phyloP scores from a whole-genome alignment of 148 eudicot genomes.

The Silene uniflora region DNA sequence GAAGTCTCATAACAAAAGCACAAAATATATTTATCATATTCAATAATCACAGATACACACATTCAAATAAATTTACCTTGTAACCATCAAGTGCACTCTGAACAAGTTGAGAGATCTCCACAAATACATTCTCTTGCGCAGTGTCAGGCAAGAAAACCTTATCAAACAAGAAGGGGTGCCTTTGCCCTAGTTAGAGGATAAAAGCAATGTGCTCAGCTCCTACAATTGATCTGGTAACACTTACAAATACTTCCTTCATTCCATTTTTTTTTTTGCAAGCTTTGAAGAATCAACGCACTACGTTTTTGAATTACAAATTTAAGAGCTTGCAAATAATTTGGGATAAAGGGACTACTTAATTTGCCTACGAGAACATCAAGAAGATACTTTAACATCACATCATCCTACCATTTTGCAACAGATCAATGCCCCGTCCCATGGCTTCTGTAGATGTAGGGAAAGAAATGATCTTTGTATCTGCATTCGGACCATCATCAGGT shows the following conservation, averaged over 20 bases:
- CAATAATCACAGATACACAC: background rate
- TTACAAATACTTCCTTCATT: background rate
- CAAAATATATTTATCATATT: background rate
- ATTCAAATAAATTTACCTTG: constrained; percentile 47
- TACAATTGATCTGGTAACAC: background rate
- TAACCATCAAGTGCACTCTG: constrained; percentile 99
- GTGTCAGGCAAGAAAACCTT: constrained; percentile 87
- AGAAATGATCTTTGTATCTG: constrained; percentile 58
- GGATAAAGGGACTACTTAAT: background rate
- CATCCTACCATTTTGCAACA: constrained; percentile 72
- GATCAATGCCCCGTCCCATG: constrained; percentile 76
- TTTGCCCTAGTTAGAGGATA: constrained; percentile 56
- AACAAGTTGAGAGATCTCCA: constrained; percentile 97
- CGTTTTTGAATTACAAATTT: background rate
- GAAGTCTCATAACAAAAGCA: background rate
- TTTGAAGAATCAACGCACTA: background rate
- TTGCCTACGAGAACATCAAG: constrained; percentile 7
- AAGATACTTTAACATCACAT: background rate
- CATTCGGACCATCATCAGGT: constrained; percentile 55
- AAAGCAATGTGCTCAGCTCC: constrained; percentile 6
- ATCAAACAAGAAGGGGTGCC: constrained; percentile 76
- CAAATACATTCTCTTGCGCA: constrained; percentile 81
- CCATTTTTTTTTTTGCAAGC: background rate
- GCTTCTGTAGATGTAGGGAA: constrained; percentile 71
- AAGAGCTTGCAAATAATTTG: constrained; percentile 2